Evolutionary conservation across 2,329 filamentous ascomycete species (phyloP), one percentile per base, ranked within the genome.

Genomic region (Neopestalotiopsis clavispora): DNA sequence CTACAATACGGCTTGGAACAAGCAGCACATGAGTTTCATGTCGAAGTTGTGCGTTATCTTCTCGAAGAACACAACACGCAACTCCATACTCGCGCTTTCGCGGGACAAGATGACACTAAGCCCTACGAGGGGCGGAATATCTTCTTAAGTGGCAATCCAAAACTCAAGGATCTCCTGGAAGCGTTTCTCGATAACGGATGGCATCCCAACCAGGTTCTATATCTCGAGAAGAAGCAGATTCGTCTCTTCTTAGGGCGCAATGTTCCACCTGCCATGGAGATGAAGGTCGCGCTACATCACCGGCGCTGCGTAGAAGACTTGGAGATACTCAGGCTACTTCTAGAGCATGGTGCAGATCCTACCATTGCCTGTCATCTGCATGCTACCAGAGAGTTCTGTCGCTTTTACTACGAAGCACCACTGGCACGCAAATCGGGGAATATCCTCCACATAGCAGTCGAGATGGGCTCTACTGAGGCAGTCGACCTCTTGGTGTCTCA

Each of bases 181-280:
- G 34, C 28, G 1, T 60, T 66, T 28, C 32, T 59, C 1, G 52
- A 66, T 14, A 38, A 60, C 10, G 65, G 65, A 10, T 66, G 65
- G 65, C 65, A 66, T 66, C 65, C 65, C 14, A 66, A 66, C 56
- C 65, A 66, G 52, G 14, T 66, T 56, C 4, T 66, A 10, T 32
- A 14, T 5, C 42, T 14, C 42, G 42, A 49, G 17, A 17, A 49
- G 13, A 49, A 49, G 42, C n/a, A 49, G 13, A 49, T 28, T n/a
- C n/a, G n/a, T n/a, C n/a, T n/a, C n/a, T n/a, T n/a, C n/a, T n/a
- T n/a, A n/a, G n/a, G n/a, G n/a, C n/a, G n/a, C n/a, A n/a, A n/a
- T n/a, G n/a, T n/a, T n/a, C n/a, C n/a, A n/a, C n/a, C n/a, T n/a
- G 20, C n/a, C n/a, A 20, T n/a, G 28, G 17, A 32, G 1, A 49